Conservation (phyloP, 192 early-diverging fungal species). For the Coemansia sp. region DNA sequence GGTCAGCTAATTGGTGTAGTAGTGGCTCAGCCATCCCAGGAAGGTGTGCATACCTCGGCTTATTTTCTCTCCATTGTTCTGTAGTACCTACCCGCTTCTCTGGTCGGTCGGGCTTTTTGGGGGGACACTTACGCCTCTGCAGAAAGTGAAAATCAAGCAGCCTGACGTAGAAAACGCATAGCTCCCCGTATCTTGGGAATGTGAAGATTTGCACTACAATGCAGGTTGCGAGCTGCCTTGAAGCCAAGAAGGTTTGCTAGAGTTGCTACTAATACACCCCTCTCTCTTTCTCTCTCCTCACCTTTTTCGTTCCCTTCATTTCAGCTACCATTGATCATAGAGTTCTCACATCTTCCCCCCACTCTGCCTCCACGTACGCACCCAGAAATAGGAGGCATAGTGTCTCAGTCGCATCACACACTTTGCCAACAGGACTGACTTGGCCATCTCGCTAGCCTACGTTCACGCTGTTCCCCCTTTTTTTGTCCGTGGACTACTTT, state of each 20-base stretch:
- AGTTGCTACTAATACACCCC: neutral
- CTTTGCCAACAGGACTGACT: neutral
- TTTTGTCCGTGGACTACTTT: neutral
- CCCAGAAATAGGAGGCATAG: neutral
- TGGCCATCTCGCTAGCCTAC: neutral
- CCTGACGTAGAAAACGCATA: neutral
- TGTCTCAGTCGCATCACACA: constrained; percentile 2
- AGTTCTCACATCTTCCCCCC: neutral
- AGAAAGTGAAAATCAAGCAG: neutral
- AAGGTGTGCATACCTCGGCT: neutral
- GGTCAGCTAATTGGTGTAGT: neutral
- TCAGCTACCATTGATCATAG: neutral
- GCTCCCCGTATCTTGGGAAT: constrained; percentile 6
- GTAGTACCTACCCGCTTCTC: neutral
- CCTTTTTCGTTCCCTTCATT: neutral
- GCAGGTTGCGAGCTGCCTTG: neutral
- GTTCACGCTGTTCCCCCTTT: neutral
- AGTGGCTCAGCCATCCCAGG: neutral
- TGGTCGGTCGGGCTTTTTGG: neutral
- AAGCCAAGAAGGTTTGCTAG: neutral
- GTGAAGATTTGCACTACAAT: neutral
- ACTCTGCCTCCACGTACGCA: neutral
- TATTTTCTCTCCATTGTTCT: neutral
- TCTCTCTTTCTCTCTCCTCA: neutral
- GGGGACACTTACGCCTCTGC: neutral